These are phyloP conservation scores for Fereydounia khargensis DNA, from an alignment of 1,284 basidiomycete genomes.

Conservation along the genomic window DNA sequence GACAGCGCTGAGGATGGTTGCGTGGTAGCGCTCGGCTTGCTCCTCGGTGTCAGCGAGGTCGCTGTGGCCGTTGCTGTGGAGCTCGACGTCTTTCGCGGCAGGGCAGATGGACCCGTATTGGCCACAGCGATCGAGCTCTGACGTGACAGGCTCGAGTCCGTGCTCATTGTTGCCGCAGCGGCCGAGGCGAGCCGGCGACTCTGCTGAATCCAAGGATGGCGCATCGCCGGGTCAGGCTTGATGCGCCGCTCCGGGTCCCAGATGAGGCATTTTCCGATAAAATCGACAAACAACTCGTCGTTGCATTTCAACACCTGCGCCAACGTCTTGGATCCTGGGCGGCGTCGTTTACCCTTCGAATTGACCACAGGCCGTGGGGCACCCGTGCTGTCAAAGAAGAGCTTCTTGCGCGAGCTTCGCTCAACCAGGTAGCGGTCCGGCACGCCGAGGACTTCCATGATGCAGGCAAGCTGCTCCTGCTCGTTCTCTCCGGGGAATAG, in stretches of 20 bases:
- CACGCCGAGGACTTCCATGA: constrained; percentile 97
- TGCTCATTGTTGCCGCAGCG: not conserved
- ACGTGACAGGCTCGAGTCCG: not conserved
- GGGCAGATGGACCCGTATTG: not conserved
- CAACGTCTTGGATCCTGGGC: constrained; percentile 86
- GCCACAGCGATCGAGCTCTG: not conserved
- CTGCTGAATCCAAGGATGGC: constrained; percentile 53
- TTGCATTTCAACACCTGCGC: constrained; percentile 82
- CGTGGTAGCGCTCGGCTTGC: no score
- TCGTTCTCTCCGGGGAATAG: constrained; percentile 97
- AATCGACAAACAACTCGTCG: constrained; percentile 69
- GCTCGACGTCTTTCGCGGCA: constrained; percentile 3
- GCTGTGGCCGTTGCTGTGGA: not conserved
- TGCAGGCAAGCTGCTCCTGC: constrained; percentile 96
- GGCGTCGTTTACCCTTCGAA: constrained; percentile 87
- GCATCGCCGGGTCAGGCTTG: constrained; percentile 81
- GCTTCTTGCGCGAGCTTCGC: constrained; percentile 84
- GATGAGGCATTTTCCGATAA: constrained; percentile 89
- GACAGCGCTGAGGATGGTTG: not conserved
- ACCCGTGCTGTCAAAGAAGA: constrained; percentile 95
- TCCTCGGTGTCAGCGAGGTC: not conserved
- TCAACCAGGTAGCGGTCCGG: constrained; percentile 95
- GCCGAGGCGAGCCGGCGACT: constrained; percentile 6
- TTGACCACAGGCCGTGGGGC: constrained; percentile 89
- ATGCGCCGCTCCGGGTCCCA: constrained; percentile 97